Evolutionary conservation across 2,329 filamentous ascomycete species (phyloP).

Genomic region (Talaromyces verruculosus): DNA sequence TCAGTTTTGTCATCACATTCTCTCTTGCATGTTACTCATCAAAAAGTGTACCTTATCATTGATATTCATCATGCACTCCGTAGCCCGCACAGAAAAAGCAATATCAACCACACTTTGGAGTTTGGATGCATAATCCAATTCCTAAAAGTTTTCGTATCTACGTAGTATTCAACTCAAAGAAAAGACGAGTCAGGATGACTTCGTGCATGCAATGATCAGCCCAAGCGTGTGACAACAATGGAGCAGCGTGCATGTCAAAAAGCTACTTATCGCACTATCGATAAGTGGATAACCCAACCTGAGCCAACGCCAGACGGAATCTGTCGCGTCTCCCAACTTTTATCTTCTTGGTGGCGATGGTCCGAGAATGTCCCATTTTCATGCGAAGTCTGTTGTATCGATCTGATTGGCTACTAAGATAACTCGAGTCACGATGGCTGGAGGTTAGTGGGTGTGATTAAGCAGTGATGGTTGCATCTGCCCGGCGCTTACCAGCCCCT

Average conservation of each 20-base stretch:
- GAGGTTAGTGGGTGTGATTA: slow-evolving; percentile 11
- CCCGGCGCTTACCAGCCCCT: slow-evolving; percentile 18
- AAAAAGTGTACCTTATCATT: background rate
- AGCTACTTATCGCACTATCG: background rate
- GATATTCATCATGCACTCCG: background rate
- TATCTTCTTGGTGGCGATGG: background rate
- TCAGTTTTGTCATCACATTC: background rate
- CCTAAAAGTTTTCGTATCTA: background rate
- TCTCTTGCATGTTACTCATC: background rate
- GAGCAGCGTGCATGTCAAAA: background rate
- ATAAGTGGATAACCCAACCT: background rate
- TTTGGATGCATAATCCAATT: background rate
- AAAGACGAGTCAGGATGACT: background rate
- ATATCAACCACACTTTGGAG: background rate
- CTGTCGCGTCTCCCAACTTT: background rate
- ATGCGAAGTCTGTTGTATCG: background rate
- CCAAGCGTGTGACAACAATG: background rate
- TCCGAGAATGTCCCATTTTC: background rate
- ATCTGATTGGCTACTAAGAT: slow-evolving; percentile 6
- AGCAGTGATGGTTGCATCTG: slow-evolving; percentile 12
- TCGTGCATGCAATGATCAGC: background rate
- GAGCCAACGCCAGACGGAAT: background rate
- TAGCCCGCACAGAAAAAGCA: background rate
- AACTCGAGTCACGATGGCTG: background rate
- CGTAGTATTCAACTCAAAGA: background rate